Conservation (phyloP, 345 rosid genomes). For the Melastoma malabathricum region DNA sequence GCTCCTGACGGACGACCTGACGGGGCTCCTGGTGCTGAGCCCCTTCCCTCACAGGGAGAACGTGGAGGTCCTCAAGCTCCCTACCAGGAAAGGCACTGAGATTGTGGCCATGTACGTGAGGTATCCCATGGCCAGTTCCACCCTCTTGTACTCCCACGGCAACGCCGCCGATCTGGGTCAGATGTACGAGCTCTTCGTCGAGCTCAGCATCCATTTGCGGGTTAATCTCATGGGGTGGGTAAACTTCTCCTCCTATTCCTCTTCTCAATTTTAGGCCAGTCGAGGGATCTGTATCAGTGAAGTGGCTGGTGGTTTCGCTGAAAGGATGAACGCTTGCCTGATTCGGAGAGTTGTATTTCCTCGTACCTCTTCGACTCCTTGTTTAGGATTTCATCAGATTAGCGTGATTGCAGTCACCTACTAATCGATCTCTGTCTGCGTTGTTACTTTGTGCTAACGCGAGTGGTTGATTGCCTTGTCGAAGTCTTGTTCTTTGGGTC, state of each 20-base stretch:
- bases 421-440: too few species aligned
- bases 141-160: conserved; percentile 91
- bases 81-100: conserved; percentile 71
- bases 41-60: conserved; percentile 92
- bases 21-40: conserved; percentile 64
- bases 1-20: conserved; percentile 50
- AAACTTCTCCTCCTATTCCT: background rate
- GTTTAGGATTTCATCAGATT: too few species aligned
- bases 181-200: conserved; percentile 98
- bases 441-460: too few species aligned
- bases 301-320: too few species aligned
- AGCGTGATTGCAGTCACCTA: too few species aligned
- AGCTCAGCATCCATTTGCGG: conserved; percentile 74
- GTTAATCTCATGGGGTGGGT: conserved; percentile 93
- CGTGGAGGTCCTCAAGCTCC: conserved; percentile 67
- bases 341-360: background rate
- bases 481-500: background rate
- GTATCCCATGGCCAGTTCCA: conserved; percentile 81
- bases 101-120: conserved; percentile 69
- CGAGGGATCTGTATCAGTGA: background rate
- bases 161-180: conserved; percentile 99
- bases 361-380: too few species aligned
- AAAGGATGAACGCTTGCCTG: background rate
- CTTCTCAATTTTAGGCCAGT: background rate
- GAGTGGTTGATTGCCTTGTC: too few species aligned